phyloP scores from a whole-genome alignment of 371 early-diverging fungal genomes.

The Mortierella sp. region DNA sequence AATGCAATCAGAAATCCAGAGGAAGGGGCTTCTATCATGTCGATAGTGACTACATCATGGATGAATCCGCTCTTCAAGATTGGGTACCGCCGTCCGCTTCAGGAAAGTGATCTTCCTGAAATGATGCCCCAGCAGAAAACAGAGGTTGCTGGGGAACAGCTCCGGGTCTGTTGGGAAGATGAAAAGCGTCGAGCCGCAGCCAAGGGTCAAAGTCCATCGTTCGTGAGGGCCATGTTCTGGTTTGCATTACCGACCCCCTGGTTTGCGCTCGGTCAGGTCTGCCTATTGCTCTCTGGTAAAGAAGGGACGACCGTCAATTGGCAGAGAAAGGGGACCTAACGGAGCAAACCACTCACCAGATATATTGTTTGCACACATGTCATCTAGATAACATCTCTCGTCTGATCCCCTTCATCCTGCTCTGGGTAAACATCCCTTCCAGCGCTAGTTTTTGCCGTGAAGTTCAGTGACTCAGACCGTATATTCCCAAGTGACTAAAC shows the following conservation, averaged over 20 bases:
- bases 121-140: constrained; percentile 39
- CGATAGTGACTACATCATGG: constrained; percentile 38
- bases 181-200: constrained; percentile 17
- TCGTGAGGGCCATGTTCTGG: constrained; percentile 17
- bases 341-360: no score
- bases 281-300: constrained; percentile 19
- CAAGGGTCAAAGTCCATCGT: constrained; percentile 15
- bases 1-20: no score
- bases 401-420: constrained; percentile 9
- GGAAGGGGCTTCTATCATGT: constrained; percentile 29
- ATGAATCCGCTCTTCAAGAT: constrained; percentile 40
- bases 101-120: constrained; percentile 54
- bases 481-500: no score
- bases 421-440: constrained; percentile 21
- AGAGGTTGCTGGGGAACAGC: constrained; percentile 11
- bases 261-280: constrained; percentile 10
- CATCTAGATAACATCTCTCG: constrained; percentile 3
- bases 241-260: constrained; percentile 29
- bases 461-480: no score
- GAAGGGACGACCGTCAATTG: no score
- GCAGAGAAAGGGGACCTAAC: no score
- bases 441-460: no score
- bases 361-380: no score
- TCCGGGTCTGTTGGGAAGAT: constrained; percentile 23
- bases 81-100: constrained; percentile 54